Conservation (phyloP, 495 filamentous ascomycete genomes). For the Xylaria grammica region DNA sequence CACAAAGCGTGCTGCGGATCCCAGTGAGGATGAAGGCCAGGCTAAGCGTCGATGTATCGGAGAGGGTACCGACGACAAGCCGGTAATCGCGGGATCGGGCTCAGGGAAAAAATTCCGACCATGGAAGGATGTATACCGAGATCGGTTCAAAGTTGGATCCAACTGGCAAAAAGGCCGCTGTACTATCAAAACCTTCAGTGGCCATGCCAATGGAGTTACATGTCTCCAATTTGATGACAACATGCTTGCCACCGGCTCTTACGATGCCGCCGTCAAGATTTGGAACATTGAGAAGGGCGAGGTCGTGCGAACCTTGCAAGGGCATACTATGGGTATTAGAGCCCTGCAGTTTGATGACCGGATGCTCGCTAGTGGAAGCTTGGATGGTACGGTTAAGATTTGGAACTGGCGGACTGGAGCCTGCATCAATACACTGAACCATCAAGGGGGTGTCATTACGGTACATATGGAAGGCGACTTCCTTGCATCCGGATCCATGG, state of each 20-base stretch:
- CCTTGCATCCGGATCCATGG: conserved; percentile 85
- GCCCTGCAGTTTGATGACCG: conserved; percentile 92
- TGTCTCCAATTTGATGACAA: conserved; percentile 95
- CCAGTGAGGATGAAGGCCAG: conserved; percentile 32
- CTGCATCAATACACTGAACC: conserved; percentile 79
- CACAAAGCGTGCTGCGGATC: conserved; percentile 41
- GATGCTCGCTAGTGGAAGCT: conserved; percentile 82
- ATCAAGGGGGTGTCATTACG: conserved; percentile 79
- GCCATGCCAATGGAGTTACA: conserved; percentile 93
- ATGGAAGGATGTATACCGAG: conserved; percentile 69
- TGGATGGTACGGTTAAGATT: conserved; percentile 80
- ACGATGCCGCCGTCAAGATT: conserved; percentile 92
- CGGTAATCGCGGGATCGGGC: conserved; percentile 28
- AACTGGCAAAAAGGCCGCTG: conserved; percentile 97
- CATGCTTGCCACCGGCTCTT: conserved; percentile 91
- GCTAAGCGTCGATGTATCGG: conserved; percentile 58
- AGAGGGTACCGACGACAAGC: conserved; percentile 20
- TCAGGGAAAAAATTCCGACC: conserved; percentile 36
- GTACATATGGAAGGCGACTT: conserved; percentile 84
- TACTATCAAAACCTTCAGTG: conserved; percentile 77
- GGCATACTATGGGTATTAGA: conserved; percentile 82
- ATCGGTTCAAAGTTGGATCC: conserved; percentile 85
- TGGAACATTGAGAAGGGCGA: conserved; percentile 92
- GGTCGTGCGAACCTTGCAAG: conserved; percentile 78
- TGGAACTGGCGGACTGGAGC: conserved; percentile 98